phyloP scores from a whole-genome alignment of 1,284 basidiomycete genomes.

The Leccinum colubrinum region DNA sequence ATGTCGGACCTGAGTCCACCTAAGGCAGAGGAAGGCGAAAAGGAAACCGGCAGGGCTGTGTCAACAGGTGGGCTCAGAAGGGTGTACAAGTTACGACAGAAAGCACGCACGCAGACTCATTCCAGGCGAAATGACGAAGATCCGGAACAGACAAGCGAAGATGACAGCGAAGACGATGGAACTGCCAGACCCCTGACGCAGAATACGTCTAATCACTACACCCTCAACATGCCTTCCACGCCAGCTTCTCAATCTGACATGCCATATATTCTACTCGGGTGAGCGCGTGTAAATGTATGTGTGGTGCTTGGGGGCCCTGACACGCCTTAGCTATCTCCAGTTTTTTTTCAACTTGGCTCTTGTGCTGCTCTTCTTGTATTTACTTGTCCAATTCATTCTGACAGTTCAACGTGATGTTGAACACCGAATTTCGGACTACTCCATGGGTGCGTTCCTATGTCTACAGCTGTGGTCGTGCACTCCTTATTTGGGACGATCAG shows the following conservation, averaged over 20 bases:
- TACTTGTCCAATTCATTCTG: slow-evolving; percentile 82
- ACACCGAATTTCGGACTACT: slow-evolving; percentile 86
- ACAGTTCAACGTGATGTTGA: slow-evolving; percentile 91
- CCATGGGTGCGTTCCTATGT: slow-evolving; percentile 62
- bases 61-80: slow-evolving; percentile 70
- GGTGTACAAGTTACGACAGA: slow-evolving; percentile 63
- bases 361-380: slow-evolving; percentile 81
- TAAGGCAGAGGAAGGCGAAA: slow-evolving; percentile 42
- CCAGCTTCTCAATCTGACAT: slow-evolving; percentile 53
- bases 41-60: slow-evolving; percentile 45
- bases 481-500: slow-evolving; percentile 40
- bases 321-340: slow-evolving; percentile 74
- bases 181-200: slow-evolving; percentile 41
- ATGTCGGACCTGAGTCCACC: slow-evolving; percentile 72
- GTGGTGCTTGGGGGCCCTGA: slow-evolving; percentile 11
- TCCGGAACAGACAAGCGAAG: slow-evolving; percentile 44
- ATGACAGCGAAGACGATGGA: slow-evolving; percentile 37
- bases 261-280: slow-evolving; percentile 82
- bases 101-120: slow-evolving; percentile 37
- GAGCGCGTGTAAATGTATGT: slow-evolving; percentile 18
- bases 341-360: slow-evolving; percentile 94
- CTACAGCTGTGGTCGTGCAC: slow-evolving; percentile 13
- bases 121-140: slow-evolving; percentile 34
- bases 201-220: slow-evolving; percentile 75
- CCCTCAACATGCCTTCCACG: slow-evolving; percentile 70